Evolutionary conservation across 2,329 filamentous ascomycete species (phyloP).

Genomic region (Fusarium illudens): DNA sequence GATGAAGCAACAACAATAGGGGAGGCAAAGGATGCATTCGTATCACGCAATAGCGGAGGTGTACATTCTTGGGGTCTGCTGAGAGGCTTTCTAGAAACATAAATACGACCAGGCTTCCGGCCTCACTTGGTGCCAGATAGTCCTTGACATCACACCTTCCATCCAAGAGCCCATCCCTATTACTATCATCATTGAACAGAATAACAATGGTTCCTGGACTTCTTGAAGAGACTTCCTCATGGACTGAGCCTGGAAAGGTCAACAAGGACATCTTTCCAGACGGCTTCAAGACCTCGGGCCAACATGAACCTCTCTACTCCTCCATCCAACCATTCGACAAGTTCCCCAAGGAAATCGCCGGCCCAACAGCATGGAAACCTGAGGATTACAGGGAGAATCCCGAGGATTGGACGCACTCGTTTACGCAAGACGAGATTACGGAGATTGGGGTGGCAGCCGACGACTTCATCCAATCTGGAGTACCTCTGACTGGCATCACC

Average conservation of each 20-base stretch:
- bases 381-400: constrained; percentile 70
- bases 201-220: background rate
- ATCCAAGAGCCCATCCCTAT: background rate
- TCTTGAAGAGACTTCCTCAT: background rate
- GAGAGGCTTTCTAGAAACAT: background rate
- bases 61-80: background rate
- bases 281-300: constrained; percentile 67
- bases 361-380: constrained; percentile 76
- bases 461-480: constrained; percentile 9
- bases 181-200: background rate
- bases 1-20: constrained; percentile 2
- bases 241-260: background rate
- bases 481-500: constrained; percentile 10
- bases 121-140: background rate
- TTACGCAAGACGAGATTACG: constrained; percentile 56
- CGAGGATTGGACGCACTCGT: constrained; percentile 76
- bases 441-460: constrained; percentile 13
- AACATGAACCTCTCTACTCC: constrained; percentile 74
- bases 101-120: background rate
- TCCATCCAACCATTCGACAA: constrained; percentile 71
- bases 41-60: background rate
- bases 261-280: constrained; percentile 50
- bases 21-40: background rate
- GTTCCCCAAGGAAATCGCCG: constrained; percentile 76
- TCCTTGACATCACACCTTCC: background rate